Base-by-base conservation (phyloP, 305 asterid species). In the Fraxinus albicans region DNA sequence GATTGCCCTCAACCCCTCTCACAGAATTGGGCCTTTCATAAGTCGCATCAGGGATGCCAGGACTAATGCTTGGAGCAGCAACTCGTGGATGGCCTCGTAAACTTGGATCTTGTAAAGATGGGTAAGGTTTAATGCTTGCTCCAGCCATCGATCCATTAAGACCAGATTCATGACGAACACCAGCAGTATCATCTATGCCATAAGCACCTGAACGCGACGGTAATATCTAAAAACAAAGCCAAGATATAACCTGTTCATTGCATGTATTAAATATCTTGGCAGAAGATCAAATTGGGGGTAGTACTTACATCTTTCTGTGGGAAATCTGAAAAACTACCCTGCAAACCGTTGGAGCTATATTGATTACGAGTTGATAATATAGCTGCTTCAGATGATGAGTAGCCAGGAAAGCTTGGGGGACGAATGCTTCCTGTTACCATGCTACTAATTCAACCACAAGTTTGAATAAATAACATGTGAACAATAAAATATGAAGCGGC, bases 331-430 rank as follows among this genome's bases (percentile, higher is more conserved):
- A 92, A 83, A 77, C 86, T 77, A 76, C 83, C 80, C 79, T 76
- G 88, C 53, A 76, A 81, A 80, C 87, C 89, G 33, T 69, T 79
- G 77, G 92, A 86, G 86, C 90, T 84, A 87, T 90, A 79, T 29
- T 85, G 87, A 80, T 84, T 82, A 82, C 81, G 78, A 81, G 88
- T 76, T 42, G 86, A 83, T 83, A 85, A 74, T n/a, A 88, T 69
- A 83, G 97, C 84, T 17, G 87, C 81, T 83, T 93, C 95, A 2
- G 94, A 86, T 21, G 91, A 58, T 70, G 88, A 81, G 85, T 89
- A 84, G 53, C 95, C 95, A 13, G 93, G 91, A 86, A 90, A 88
- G 81, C 77, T 87, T 40, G 87, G 70, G 80, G 78, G 88, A 17
- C 85, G 86, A 60, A 79, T 75, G 92, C 80, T 87, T 55, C 87